A percentile compares a stretch with the other conserved stretches of the same genome.
phyloP scores from a whole-genome alignment of 2,329 filamentous ascomycete species.

The Aspergillus persii region DNA sequence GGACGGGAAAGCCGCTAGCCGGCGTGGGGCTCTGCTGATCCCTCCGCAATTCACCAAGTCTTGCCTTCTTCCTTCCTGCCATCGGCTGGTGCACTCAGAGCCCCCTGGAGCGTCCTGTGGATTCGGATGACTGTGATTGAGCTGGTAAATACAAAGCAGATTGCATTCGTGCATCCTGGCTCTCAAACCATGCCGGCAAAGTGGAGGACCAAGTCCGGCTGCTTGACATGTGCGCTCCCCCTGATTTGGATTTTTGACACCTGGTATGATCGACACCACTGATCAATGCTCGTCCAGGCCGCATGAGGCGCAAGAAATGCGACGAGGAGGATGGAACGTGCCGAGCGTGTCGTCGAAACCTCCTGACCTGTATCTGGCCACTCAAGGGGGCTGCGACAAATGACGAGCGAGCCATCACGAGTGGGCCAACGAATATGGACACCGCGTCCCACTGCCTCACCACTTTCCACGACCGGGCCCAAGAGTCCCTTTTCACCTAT shows the following conservation, averaged over 20 bases:
- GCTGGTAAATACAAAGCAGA: neutral
- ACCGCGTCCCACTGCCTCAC: neutral
- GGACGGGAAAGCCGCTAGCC: neutral
- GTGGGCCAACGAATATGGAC: neutral
- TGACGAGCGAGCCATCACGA: neutral
- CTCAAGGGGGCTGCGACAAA: neutral
- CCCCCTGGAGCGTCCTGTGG: neutral
- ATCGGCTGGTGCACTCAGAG: no score
- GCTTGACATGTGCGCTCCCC: slow-evolving; percentile 1
- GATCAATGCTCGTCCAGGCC: neutral
- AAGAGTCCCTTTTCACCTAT: slow-evolving; percentile 1
- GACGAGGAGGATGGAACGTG: neutral
- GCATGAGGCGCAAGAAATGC: slow-evolving; percentile 4
- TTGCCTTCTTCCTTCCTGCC: neutral
- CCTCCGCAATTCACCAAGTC: neutral
- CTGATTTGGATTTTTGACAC: neutral
- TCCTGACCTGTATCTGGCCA: slow-evolving; percentile 4
- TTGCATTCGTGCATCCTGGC: neutral
- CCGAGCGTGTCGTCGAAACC: slow-evolving; percentile 6
- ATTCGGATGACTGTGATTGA: neutral
- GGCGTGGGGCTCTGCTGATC: neutral
- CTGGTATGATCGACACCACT: neutral
- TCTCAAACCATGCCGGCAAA: slow-evolving; percentile 1
- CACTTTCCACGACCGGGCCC: neutral
- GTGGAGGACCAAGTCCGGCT: slow-evolving; percentile 6